Evolutionary conservation across 2,329 filamentous ascomycete genomes (phyloP).

Genomic region (Fusarium lyarnte): DNA sequence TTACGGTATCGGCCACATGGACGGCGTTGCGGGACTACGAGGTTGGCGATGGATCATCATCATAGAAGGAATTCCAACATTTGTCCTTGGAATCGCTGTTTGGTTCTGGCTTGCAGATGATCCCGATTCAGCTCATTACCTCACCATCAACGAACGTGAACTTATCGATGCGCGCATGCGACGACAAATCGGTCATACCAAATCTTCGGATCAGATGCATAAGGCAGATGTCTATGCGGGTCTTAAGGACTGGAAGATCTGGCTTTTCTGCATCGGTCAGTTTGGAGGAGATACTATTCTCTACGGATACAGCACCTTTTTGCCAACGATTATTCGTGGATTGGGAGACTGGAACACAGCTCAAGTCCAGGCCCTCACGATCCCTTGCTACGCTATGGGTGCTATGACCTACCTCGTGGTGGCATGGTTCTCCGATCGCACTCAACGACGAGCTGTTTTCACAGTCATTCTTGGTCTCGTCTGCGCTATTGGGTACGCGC

Average conservation of each 20-base stretch:
- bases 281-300: constrained; percentile 72
- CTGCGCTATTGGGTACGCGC: constrained; percentile 64
- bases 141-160: constrained; percentile 61
- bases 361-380: constrained; percentile 70
- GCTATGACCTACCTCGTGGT: constrained; percentile 67
- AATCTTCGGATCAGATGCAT: constrained; percentile 43
- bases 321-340: constrained; percentile 72
- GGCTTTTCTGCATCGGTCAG: constrained; percentile 66
- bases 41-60: constrained; percentile 70
- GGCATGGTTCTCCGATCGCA: constrained; percentile 67
- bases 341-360: constrained; percentile 57
- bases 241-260: constrained; percentile 69
- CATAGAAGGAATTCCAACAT: constrained; percentile 54
- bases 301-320: constrained; percentile 69
- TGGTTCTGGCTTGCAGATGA: constrained; percentile 45
- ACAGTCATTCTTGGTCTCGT: constrained; percentile 61
- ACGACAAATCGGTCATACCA: constrained; percentile 43
- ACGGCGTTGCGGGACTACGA: constrained; percentile 30
- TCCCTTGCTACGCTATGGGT: constrained; percentile 72
- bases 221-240: constrained; percentile 67
- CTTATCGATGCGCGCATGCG: constrained; percentile 44
- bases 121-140: constrained; percentile 63
- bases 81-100: constrained; percentile 42
- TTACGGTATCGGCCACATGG: constrained; percentile 49
- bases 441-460: constrained; percentile 65